Evolutionary conservation across 257 asterid species (phyloP), one percentile per base, ranked within the genome.

Genomic region (Paraleonurus japonicus): DNA sequence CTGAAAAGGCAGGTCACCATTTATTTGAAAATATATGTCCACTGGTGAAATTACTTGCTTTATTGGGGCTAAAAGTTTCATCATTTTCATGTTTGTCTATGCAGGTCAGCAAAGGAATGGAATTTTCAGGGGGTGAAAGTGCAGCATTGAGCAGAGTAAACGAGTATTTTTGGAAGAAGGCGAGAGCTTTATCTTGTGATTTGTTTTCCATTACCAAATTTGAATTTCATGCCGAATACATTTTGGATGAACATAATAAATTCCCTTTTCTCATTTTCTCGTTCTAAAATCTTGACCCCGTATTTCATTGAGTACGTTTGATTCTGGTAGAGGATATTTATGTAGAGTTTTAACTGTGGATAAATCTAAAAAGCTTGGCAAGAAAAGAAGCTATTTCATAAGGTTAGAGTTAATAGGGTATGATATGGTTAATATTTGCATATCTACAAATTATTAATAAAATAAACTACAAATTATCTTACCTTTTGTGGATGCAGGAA

Each of bases 151-250:
- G 95, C 76, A 79, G 97, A 81, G 85, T 91, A 62, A 81, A 88
- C 8, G 99, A 94, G 76, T 91, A 91, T 82, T 86, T 94, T 81
- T 94, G 99, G 99, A 89, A 85, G 77, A 91, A 94, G 95, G 99
- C 83, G 71, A 70, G 80, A 17, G 12, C 11, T 7, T 20, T 71
- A 53, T 16, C 45, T 19, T 63, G 30, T 62, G 7, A 27, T 10
- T 50, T 50, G 17, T 7, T 16, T 6, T 50, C 23, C 26, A 17
- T 6, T 10, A 8, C 11, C 4, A 32, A 32, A 4, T 3, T 32
- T 32, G 37, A 32, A 32, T 4, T 32, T 32, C 37, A 32, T 32
- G 37, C 37, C 7, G 5, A 3, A 32, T 0, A 32, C 4, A 32
- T 32, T 32, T 8, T 32, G 37, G 37, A 32, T 32, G 37, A 32